These are phyloP conservation scores for Rhinocladiella similis DNA, from an alignment of 2,329 filamentous ascomycete genomes.

Conservation along the genomic window DNA sequence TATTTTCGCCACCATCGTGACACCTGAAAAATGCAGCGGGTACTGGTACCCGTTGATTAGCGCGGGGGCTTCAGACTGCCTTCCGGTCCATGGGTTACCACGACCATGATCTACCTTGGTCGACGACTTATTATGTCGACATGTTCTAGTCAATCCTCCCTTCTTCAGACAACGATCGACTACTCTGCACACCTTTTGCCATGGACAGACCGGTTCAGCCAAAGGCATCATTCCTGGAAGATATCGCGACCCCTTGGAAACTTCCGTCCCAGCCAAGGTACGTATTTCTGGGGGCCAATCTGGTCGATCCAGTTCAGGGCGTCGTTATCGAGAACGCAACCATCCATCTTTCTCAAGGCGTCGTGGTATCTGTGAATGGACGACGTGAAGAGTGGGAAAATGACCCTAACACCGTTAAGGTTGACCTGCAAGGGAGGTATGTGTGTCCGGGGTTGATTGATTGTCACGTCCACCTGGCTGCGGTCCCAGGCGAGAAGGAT, in stretches of 20 bases:
- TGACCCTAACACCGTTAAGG: conserved; percentile 19
- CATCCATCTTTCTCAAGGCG: conserved; percentile 39
- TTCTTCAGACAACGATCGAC: background rate
- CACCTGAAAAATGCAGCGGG: background rate
- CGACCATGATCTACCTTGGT: too few relatives aligned
- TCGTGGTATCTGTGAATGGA: conserved; percentile 33
- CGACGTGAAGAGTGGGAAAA: background rate
- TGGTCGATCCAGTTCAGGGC: conserved; percentile 44
- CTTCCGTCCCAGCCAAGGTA: conserved; percentile 26
- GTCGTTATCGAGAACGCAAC: conserved; percentile 31
- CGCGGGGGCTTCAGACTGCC: too few relatives aligned
- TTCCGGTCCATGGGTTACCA: too few relatives aligned
- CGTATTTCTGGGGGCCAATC: conserved; percentile 45
- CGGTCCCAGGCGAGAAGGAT: conserved; percentile 44
- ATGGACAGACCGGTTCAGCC: too few relatives aligned
- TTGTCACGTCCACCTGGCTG: conserved; percentile 51
- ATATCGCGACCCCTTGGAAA: conserved; percentile 27
- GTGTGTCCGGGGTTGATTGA: conserved; percentile 55
- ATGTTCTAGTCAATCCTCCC: background rate
- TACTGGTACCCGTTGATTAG: background rate
- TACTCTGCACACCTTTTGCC: background rate
- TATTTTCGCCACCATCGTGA: background rate
- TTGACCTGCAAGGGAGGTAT: conserved; percentile 48
- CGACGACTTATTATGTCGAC: too few relatives aligned
- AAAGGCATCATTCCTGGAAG: background rate